Base-by-base conservation (phyloP, 257 asterid species). In the Fraxinus americana region DNA sequence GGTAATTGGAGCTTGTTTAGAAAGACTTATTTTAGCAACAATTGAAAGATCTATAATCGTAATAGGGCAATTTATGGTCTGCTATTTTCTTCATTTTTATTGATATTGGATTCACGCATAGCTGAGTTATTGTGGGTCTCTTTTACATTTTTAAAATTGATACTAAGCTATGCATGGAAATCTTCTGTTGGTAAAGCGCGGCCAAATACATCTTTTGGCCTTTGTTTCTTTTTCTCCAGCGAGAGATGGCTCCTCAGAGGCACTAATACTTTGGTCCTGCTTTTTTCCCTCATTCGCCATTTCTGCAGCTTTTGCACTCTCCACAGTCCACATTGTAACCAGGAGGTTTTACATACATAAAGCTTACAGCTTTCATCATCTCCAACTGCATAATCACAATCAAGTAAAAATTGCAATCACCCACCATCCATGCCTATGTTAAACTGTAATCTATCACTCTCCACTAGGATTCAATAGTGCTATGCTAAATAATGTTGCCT, bases 291-390 rank as follows among this genome's bases (percentile, higher is more conserved):
- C 94, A 1, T 85, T 96, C 43, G 92, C 97, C 59, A 89, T 63
- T 88, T 96, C 99, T 21, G 99, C 99, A 80, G 97, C 98, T 82
- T 89, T 93, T 45, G 98, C 99, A 87, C 99, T 96, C 81, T 96
- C 99, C 1, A 25, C 27, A 25, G 0, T 0, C 27, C 0, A 97
- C 86, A 84, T 96, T 89, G 88, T 96, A 96, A 21, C 99, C 99
- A 65, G 99, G 99, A 19, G 99, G 99, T 66, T 96, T 89, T 38
- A 92, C 97, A 79, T 96, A 96, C 97, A 96, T 89, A 81, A 96
- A 96, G 92, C 99, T 96, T 72, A 96, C 98, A 71, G 99, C 97
- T 88, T 90, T 92, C 97, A 96, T 96, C 94, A 91, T 86, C 88
- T 96, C 99, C 85, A 96, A 79, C 99, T 96, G 89, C 79, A 77